Percentiles rank a stretch among this genome's conserved stretches.
phyloP scores from a whole-genome alignment of 2,329 filamentous ascomycete genomes.

The Emergomyces pasteurianus region DNA sequence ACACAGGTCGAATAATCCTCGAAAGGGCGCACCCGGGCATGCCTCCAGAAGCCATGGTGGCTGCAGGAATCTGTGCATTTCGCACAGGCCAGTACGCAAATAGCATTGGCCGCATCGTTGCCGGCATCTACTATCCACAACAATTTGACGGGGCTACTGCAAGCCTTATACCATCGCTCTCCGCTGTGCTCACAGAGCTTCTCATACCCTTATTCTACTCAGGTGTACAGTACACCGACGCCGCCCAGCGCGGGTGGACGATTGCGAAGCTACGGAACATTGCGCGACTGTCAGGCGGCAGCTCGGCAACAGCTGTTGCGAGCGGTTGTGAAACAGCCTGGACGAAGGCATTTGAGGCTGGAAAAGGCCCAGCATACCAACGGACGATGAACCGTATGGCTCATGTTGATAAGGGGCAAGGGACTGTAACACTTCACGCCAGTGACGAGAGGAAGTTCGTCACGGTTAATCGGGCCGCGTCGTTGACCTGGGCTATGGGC shows the following conservation, averaged over 20 bases:
- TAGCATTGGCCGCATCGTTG: slow-evolving; percentile 67
- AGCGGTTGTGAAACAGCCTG: slow-evolving; percentile 75
- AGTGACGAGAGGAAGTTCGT: slow-evolving; percentile 40
- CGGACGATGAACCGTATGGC: slow-evolving; percentile 23
- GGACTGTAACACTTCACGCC: slow-evolving; percentile 10
- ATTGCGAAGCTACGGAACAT: slow-evolving; percentile 64
- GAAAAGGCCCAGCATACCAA: slow-evolving; percentile 63
- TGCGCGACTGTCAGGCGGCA: slow-evolving; percentile 73
- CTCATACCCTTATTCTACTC: slow-evolving; percentile 78
- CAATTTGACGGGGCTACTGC: slow-evolving; percentile 32
- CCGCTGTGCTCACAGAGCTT: slow-evolving; percentile 70
- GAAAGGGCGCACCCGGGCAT: slow-evolving; percentile 74
- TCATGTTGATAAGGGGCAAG: slow-evolving; percentile 11
- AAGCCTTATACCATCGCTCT: slow-evolving; percentile 63
- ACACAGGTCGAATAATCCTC: slow-evolving; percentile 74
- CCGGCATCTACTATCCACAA: slow-evolving; percentile 47
- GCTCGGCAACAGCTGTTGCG: slow-evolving; percentile 69
- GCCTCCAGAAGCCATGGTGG: slow-evolving; percentile 82
- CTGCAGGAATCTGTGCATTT: slow-evolving; percentile 63
- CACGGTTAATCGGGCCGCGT: slow-evolving; percentile 50
- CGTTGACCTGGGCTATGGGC: slow-evolving; percentile 65
- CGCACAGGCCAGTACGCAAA: slow-evolving; percentile 61
- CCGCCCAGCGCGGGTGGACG: slow-evolving; percentile 64
- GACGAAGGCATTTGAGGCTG: slow-evolving; percentile 60
- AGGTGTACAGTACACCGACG: slow-evolving; percentile 63